Conservation (phyloP, 164 flowering plant genomes). For the Aristolochia fimbriata region DNA sequence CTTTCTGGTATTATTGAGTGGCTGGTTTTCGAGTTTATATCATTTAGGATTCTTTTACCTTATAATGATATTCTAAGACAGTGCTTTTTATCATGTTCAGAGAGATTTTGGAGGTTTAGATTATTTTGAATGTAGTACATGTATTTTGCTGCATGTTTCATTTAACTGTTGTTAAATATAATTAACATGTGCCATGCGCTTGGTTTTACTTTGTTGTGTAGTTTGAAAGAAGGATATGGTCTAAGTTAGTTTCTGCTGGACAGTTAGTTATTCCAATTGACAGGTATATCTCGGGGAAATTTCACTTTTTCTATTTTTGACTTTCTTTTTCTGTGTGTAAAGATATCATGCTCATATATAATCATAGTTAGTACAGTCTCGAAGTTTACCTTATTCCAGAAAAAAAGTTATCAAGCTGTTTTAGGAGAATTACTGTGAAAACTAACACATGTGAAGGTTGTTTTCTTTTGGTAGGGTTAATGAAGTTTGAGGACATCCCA, state of each 20-base stretch:
- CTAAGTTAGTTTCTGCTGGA: background rate
- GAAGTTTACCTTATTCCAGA: background rate
- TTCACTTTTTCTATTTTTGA: background rate
- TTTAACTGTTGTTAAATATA: background rate
- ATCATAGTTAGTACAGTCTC: background rate
- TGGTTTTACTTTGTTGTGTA: background rate
- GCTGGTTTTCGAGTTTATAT: background rate
- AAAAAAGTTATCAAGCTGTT: no score
- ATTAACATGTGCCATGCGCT: background rate
- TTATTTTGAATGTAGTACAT: background rate
- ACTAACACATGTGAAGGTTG: no score
- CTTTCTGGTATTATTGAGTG: background rate
- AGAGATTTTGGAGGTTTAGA: background rate
- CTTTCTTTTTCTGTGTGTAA: background rate
- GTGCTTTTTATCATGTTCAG: background rate
- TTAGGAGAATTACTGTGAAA: no score
- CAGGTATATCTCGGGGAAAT: background rate
- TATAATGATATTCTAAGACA: background rate
- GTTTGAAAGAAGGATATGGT: background rate
- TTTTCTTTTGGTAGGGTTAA: slow-evolving; percentile 22
- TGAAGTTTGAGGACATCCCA: slow-evolving; percentile 30
- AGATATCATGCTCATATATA: background rate
- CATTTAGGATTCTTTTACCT: background rate
- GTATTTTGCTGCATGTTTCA: background rate
- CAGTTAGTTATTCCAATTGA: background rate